Conservation (phyloP, 2,329 filamentous ascomycete genomes). For the Fusarium sp. region DNA sequence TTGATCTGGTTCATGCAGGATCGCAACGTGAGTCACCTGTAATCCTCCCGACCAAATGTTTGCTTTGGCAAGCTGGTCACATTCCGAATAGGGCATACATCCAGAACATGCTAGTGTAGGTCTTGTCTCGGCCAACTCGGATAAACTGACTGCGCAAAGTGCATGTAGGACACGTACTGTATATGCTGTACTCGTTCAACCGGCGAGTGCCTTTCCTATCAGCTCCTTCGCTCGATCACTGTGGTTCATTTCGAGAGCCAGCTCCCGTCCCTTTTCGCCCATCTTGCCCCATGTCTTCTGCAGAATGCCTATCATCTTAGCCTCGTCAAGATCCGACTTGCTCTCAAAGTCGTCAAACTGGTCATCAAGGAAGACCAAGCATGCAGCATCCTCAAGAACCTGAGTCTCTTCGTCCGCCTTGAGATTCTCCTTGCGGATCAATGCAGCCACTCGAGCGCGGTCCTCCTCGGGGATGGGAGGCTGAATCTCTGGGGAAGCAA, state of each 20-base stretch:
- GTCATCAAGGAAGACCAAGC: slow-evolving; percentile 87
- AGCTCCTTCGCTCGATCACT: slow-evolving; percentile 70
- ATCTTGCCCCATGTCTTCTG: slow-evolving; percentile 83
- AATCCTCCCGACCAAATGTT: not conserved
- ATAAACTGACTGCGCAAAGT: not conserved
- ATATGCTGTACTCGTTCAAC: slow-evolving; percentile 7
- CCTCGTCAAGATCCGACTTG: slow-evolving; percentile 74
- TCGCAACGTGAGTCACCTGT: not conserved
- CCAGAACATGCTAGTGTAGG: not conserved
- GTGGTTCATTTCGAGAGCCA: slow-evolving; percentile 75
- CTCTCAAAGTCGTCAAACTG: slow-evolving; percentile 84
- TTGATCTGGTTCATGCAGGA: slow-evolving; percentile 7
- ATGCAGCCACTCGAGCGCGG: slow-evolving; percentile 70
- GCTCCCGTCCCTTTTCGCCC: slow-evolving; percentile 68
- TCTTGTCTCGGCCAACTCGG: not conserved
- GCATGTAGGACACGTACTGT: not conserved
- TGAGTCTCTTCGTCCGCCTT: slow-evolving; percentile 71
- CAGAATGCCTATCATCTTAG: slow-evolving; percentile 78
- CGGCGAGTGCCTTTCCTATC: slow-evolving; percentile 69
- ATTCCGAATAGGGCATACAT: not conserved
- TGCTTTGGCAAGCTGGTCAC: slow-evolving; percentile 1
- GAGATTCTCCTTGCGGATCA: slow-evolving; percentile 84
- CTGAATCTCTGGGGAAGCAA: slow-evolving; percentile 51
- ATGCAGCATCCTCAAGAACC: slow-evolving; percentile 85
- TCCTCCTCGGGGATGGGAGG: slow-evolving; percentile 60